Evolutionary conservation across 2,329 filamentous ascomycete species (phyloP).

Genomic region (Stenocarpella maydis): DNA sequence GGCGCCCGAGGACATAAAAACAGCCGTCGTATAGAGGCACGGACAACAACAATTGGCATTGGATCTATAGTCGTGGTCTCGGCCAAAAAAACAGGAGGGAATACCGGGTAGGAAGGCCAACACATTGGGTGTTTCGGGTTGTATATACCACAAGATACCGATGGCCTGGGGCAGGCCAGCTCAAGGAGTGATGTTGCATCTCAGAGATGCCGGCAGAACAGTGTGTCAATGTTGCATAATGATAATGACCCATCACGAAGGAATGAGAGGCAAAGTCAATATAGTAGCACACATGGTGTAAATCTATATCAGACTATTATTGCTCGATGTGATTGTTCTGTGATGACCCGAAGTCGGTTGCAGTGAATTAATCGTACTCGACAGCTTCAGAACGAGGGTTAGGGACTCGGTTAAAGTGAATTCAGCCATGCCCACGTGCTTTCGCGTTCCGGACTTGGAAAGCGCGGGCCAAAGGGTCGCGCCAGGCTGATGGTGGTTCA

Average conservation of each 20-base stretch:
- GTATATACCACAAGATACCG: not conserved
- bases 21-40: not conserved
- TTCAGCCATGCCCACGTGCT: slow-evolving; percentile 15
- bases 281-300: not conserved
- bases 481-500: slow-evolving; percentile 11
- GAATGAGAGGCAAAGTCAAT: slow-evolving; percentile 9
- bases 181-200: not conserved
- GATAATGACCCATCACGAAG: slow-evolving; percentile 32
- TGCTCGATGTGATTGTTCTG: not conserved
- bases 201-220: not conserved
- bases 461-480: slow-evolving; percentile 14
- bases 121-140: not conserved
- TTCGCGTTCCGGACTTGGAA: slow-evolving; percentile 20
- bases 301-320: not conserved
- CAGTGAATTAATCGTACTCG: not conserved
- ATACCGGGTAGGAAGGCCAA: not conserved
- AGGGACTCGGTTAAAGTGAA: not conserved
- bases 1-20: not conserved
- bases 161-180: not conserved
- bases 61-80: not conserved
- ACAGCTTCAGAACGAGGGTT: not conserved
- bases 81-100: not conserved
- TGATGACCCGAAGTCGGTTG: not conserved
- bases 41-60: not conserved
- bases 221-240: slow-evolving; percentile 32